phyloP scores from a whole-genome alignment of 2,329 filamentous ascomycete species.

The Aureobasidium sp. region DNA sequence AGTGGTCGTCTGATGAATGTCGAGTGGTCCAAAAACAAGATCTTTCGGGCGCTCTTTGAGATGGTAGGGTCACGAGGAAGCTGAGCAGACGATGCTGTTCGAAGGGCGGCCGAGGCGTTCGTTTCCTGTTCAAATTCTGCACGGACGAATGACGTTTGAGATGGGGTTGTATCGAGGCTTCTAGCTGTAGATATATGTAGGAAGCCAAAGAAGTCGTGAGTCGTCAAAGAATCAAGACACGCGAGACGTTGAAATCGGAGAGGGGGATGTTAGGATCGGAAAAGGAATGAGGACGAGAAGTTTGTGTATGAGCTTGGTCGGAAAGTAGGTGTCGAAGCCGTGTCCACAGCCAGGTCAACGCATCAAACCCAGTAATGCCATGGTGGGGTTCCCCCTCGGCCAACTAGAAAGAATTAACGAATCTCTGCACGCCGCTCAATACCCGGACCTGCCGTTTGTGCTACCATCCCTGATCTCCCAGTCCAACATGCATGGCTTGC shows the following conservation, averaged over 20 bases:
- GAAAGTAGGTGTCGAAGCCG: neutral
- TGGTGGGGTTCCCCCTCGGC: slow-evolving; percentile 10
- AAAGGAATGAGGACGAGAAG: neutral
- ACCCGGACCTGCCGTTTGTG: neutral
- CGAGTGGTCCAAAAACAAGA: neutral
- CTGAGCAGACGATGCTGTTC: slow-evolving; percentile 1
- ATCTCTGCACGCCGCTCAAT: neutral
- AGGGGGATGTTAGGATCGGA: neutral
- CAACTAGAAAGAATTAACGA: slow-evolving; percentile 13
- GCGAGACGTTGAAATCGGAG: neutral
- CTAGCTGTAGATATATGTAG: neutral
- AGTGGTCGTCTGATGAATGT: neutral
- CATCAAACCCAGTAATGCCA: neutral
- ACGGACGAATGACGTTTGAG: slow-evolving; percentile 9
- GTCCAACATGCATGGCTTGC: neutral
- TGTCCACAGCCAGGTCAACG: neutral
- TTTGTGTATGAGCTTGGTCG: neutral
- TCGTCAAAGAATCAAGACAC: neutral
- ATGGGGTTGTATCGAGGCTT: neutral
- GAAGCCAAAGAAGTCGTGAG: neutral
- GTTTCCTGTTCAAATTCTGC: slow-evolving; percentile 13
- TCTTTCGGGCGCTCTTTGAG: neutral
- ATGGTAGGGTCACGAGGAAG: slow-evolving; percentile 6
- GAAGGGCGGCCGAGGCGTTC: slow-evolving; percentile 6
- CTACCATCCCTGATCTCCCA: neutral